A percentile compares a stretch with the other conserved stretches of the same genome.
These are phyloP conservation scores for Claviceps capensis DNA, from an alignment of 2,329 filamentous ascomycete species.

Conservation along the genomic window DNA sequence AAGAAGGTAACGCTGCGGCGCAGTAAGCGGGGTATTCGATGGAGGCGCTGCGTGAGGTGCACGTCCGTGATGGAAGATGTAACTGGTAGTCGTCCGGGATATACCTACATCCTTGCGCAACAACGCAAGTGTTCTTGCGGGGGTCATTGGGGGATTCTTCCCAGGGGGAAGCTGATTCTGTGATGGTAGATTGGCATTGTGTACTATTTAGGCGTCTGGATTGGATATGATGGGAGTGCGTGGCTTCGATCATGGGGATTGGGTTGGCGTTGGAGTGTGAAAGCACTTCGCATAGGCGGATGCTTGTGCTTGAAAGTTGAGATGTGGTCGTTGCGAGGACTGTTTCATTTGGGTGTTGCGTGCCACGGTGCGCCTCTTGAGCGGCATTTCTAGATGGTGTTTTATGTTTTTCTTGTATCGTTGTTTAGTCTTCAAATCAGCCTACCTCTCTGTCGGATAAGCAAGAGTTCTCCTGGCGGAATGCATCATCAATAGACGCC, in stretches of 20 bases:
- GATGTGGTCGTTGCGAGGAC: no score
- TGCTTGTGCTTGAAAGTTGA: no score
- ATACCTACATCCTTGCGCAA: conserved; percentile 39
- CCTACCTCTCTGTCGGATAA: no score
- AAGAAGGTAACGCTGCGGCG: conserved; percentile 39
- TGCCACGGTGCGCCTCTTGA: no score
- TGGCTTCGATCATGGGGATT: neutral
- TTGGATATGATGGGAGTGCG: neutral
- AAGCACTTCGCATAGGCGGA: no score
- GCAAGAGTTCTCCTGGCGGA: no score
- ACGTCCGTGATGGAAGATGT: conserved; percentile 53
- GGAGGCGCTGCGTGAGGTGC: conserved; percentile 39
- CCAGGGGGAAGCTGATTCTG: conserved; percentile 15
- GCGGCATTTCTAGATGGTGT: no score
- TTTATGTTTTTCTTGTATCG: no score
- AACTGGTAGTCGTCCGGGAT: conserved; percentile 30
- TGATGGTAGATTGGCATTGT: conserved; percentile 1
- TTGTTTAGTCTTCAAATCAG: no score
- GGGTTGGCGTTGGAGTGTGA: neutral
- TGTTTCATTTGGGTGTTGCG: no score
- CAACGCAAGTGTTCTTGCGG: conserved; percentile 42
- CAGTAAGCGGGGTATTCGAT: conserved; percentile 14
- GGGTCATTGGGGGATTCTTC: conserved; percentile 36
- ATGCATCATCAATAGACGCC: no score
- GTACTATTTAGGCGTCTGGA: no score